phyloP scores from a whole-genome alignment of 257 asterid genomes.

The Capsicum baccatum region DNA sequence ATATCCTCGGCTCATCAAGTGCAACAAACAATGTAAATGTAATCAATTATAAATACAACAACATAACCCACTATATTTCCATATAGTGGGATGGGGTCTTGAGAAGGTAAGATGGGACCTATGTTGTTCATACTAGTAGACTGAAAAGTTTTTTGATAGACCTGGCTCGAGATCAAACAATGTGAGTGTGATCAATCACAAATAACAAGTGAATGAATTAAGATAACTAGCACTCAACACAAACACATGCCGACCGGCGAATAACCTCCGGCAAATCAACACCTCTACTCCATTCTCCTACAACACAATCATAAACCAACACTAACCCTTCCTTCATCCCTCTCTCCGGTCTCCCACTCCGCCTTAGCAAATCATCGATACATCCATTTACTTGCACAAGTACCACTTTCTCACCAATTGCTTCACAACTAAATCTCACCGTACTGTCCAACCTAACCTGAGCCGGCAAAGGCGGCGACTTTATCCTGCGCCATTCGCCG shows the following conservation, averaged over 20 bases:
- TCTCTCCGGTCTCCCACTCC: constrained; percentile 73
- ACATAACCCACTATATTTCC: too few species aligned
- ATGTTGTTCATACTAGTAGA: too few species aligned
- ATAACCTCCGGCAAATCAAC: constrained; percentile 77
- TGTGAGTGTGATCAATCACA: too few species aligned
- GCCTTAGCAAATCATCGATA: constrained; percentile 68
- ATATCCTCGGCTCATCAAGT: too few species aligned
- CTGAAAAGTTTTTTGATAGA: too few species aligned
- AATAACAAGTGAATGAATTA: too few species aligned
- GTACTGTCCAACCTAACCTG: constrained; percentile 82
- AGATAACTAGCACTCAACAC: constrained; percentile 63
- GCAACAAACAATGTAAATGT: too few species aligned
- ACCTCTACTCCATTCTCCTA: constrained; percentile 76
- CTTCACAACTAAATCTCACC: constrained; percentile 82
- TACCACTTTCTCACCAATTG: constrained; percentile 67
- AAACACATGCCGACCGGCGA: constrained; percentile 91
- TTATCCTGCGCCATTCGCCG: constrained; percentile 80
- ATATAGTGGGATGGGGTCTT: too few species aligned
- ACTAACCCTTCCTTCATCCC: constrained; percentile 75
- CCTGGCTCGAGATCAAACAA: too few species aligned
- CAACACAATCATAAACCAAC: constrained; percentile 60
- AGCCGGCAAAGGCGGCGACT: constrained; percentile 79
- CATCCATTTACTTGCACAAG: constrained; percentile 82
- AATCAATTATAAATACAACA: too few species aligned
- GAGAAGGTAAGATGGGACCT: too few species aligned